A percentile compares a stretch with the other conserved stretches of the same genome.
Conservation (phyloP, 805 yeast genomes). For the Suhomyces emberorum region DNA sequence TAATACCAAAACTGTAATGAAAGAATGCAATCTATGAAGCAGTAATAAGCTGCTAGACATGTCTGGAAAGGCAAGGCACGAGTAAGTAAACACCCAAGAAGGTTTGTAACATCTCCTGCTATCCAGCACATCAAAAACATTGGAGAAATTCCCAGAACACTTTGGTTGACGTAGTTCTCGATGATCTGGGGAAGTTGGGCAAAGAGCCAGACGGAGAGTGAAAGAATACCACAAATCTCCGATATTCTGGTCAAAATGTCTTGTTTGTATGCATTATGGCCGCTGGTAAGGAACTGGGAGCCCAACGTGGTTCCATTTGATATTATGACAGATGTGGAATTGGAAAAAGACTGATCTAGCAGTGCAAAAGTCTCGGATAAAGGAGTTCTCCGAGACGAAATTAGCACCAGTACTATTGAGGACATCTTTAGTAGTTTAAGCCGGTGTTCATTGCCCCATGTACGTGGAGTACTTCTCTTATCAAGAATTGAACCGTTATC, state of each 20-base stretch:
- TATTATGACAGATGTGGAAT: too few relatives aligned
- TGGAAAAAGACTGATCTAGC: too few relatives aligned
- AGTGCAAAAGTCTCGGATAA: too few relatives aligned
- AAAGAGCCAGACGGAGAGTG: conserved; percentile 24
- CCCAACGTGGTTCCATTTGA: too few relatives aligned
- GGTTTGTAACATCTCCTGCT: conserved; percentile 43
- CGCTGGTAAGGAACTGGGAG: too few relatives aligned
- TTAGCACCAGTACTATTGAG: too few relatives aligned
- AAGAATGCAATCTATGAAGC: conserved; percentile 66
- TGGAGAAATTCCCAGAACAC: conserved; percentile 34
- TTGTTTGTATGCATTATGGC: not conserved
- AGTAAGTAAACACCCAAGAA: conserved; percentile 73
- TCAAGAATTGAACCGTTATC: too few relatives aligned
- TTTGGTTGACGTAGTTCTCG: conserved; percentile 28
- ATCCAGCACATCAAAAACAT: conserved; percentile 34
- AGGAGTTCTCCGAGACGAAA: too few relatives aligned
- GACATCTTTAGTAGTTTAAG: too few relatives aligned
- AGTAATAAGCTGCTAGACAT: conserved; percentile 66
- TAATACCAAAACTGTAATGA: conserved; percentile 73
- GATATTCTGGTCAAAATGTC: conserved; percentile 5
- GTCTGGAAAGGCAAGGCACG: conserved; percentile 79
- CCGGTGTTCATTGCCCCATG: too few relatives aligned
- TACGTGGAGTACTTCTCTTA: too few relatives aligned
- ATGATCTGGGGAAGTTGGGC: conserved; percentile 30
- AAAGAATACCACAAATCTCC: conserved; percentile 17